These are phyloP conservation scores for Monosporozyma unispora DNA, from an alignment of 805 yeast species.

Conservation along the genomic window DNA sequence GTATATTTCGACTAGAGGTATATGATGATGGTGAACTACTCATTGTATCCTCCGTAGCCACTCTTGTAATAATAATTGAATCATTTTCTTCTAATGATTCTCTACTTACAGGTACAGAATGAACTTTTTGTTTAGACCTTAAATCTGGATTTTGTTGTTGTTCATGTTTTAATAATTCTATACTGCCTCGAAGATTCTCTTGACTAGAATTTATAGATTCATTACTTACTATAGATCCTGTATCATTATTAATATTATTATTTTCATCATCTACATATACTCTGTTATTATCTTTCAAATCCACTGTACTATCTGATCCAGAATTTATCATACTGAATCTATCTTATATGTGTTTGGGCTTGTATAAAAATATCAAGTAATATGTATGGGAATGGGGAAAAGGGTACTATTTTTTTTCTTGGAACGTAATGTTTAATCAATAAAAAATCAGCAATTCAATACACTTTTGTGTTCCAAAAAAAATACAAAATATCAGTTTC, in stretches of 20 bases:
- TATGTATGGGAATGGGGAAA: too few relatives aligned
- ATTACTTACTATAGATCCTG: background rate
- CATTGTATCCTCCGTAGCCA: slow-evolving; percentile 11
- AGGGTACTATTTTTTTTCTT: too few relatives aligned
- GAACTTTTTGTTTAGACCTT: background rate
- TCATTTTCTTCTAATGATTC: slow-evolving; percentile 1
- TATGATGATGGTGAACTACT: slow-evolving; percentile 13
- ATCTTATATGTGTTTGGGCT: background rate
- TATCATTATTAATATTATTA: background rate
- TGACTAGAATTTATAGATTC: background rate
- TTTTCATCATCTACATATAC: background rate
- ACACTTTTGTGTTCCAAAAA: too few relatives aligned
- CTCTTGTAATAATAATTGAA: slow-evolving; percentile 9
- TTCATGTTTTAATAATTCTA: background rate
- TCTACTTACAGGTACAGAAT: background rate
- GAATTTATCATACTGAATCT: background rate
- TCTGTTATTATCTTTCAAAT: background rate
- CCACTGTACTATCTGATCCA: background rate
- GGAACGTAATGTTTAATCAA: too few relatives aligned
- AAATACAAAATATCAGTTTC: too few relatives aligned
- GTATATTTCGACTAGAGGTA: slow-evolving; percentile 3
- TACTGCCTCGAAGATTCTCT: background rate
- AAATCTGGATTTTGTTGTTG: background rate
- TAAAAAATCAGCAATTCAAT: too few relatives aligned
- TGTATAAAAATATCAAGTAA: too few relatives aligned